Evolutionary conservation across 1,284 basidiomycete genomes (phyloP), one percentile per base, ranked within the genome.

Genomic region (Microbotryum scabiosae): DNA sequence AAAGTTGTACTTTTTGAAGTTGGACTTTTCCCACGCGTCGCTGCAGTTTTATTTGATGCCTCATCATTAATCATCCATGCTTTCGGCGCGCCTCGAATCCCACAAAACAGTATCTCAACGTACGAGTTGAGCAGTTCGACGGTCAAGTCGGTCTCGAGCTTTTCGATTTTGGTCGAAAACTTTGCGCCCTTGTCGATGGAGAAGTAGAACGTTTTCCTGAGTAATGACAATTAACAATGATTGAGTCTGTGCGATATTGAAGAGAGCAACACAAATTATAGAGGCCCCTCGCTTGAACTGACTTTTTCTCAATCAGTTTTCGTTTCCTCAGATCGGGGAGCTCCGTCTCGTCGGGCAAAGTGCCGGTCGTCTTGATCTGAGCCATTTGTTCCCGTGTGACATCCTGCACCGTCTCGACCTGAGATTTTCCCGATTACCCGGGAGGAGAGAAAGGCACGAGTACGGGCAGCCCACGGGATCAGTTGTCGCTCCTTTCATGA

Each of bases 1-100:
- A 73, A 98, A 98, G 78, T 99, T 99, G 80, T 98, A 99, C 75
- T 93, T 92, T 75, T 99, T 99, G 83, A 92, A 98, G 10, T 79
- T 82, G 0, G 91, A 82, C 0, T 84, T 85, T 77, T 94, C 91
- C 93, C 93, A 97, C 32, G 87, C 78, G 16, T 90, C 92, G 46
- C 89, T 93, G 69, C 2, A 50, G 44, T 63, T 57, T 6, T 9
- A 28, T 16, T 1, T 4, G 18, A 5, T 0, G n/a, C 1, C 14
- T 3, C 23, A 49, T 14, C 23, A 10, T 20, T 2, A 30, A 32
- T 43, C 20, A 12, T 4, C 10, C n/a, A 26, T 14, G 20, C 12
- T n/a, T 10, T 12, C 23, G 5, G 20, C 32, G 16, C 12, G 32
- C 32, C 16, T 7, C 14, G 36, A 43, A 21, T 50, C 26, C 5